Base-by-base conservation (phyloP, 139 green algal species). In the Chlamydomonas urium region DNA sequence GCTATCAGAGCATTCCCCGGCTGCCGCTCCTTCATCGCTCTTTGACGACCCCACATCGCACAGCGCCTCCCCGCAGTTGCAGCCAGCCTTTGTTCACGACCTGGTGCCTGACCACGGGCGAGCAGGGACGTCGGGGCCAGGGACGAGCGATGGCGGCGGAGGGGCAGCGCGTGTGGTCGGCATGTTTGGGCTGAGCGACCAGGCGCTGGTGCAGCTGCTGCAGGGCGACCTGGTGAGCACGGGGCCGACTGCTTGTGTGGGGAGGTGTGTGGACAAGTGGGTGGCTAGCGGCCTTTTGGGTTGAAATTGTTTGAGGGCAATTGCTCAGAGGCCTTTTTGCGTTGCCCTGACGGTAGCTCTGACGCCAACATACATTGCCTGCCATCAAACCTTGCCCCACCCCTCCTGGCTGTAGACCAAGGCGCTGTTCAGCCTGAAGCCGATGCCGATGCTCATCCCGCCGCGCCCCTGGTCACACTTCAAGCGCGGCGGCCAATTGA, bases 371-470 rank as follows among this genome's bases (percentile, higher is more conserved):
- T 53, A 17, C 42, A 53, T 17, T n/a, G 14, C 10, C 42, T n/a
- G 17, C 10, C 42, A 53, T 53, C 42, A 53, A 17, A 10, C 17
- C 14, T 17, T 31, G 10, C n/a, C 53, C 53, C 23, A 5, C 53
- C 5, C 53, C 53, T 5, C 53, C 53, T 10, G 5, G 19, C n/a
- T 67, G 5, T 31, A 67, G 32, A 19, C 19, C 26, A 14, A 21
- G 21, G 53, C 53, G 17, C 24, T 63, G 60, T n/a, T 14, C 21
- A 21, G 29, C 33, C 10, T 24, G 21, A 67, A 67, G 60, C 33
- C 62, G 1, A 57, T 60, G 75, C 91, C 91, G 29, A 96, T 94
- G 89, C 38, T 96, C 48, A 70, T 96, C 2, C 84, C 83, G 35
- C 89, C 91, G 3, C 73, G 81, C 37, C 88, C 88, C 21, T 97